Evolutionary conservation across 1,284 basidiomycete genomes (phyloP).

Genomic region (Vanrija humicola): DNA sequence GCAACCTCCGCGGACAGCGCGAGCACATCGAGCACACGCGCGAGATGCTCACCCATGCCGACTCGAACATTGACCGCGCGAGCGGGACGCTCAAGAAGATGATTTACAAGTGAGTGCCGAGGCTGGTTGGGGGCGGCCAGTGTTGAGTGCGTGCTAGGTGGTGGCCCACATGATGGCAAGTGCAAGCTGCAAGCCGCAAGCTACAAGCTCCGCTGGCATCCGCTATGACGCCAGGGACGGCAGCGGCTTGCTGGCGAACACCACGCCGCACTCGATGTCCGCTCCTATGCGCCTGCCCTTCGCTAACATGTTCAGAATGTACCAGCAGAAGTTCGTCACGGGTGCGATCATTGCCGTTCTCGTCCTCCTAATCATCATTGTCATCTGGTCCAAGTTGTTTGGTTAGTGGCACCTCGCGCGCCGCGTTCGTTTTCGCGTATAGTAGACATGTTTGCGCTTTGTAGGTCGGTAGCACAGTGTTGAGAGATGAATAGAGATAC

Average conservation of each 20-base stretch:
- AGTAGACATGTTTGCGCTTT: no score
- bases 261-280: no score
- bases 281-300: background rate
- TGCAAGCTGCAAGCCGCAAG: no score
- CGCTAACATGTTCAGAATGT: conserved; percentile 38
- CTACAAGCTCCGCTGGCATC: no score
- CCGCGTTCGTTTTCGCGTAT: background rate
- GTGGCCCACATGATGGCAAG: no score
- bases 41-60: conserved; percentile 59
- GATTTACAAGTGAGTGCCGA: conserved; percentile 54
- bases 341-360: conserved; percentile 49
- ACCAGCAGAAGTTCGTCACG: conserved; percentile 50
- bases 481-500: no score
- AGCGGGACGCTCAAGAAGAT: conserved; percentile 59
- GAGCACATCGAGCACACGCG: conserved; percentile 94
- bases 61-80: conserved; percentile 57
- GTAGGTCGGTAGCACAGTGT: no score
- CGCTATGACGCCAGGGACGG: no score
- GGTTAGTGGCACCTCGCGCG: background rate
- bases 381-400: conserved; percentile 48
- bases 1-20: conserved; percentile 78
- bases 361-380: conserved; percentile 48
- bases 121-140: no score
- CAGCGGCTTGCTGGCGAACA: no score
- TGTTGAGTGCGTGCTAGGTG: no score